Evolutionary conservation across 176 grass and related monocot genomes (phyloP).

Genomic region (sorghum (Sorghum bicolor)): Sorghum_bicolor_NCBIv3 NC_012874.2:16920501-16921000

Average conservation of each 20-base stretch:
- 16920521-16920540: too few species aligned
- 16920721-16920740: conserved; percentile 20
- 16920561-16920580: too few species aligned
- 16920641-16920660: not conserved
- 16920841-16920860: conserved; percentile 19
- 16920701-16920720: not conserved
- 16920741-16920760: not conserved
- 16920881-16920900: not conserved
- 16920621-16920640: not conserved
- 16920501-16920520: too few species aligned
- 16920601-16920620: not conserved
- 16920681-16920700: not conserved
- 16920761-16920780: not conserved
- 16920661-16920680: not conserved
- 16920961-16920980: not conserved
- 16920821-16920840: not conserved
- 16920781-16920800: not conserved
- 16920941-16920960: not conserved
- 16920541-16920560: too few species aligned
- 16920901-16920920: not conserved
- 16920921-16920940: not conserved
- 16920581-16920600: too few species aligned
- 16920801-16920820: conserved; percentile 16
- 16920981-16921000: not conserved
- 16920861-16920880: conserved; percentile 8